Evolutionary conservation across 768 basidiomycete genomes (phyloP), one percentile per base, ranked within the genome.

Genomic region (Podaxis carcinomalis): DNA sequence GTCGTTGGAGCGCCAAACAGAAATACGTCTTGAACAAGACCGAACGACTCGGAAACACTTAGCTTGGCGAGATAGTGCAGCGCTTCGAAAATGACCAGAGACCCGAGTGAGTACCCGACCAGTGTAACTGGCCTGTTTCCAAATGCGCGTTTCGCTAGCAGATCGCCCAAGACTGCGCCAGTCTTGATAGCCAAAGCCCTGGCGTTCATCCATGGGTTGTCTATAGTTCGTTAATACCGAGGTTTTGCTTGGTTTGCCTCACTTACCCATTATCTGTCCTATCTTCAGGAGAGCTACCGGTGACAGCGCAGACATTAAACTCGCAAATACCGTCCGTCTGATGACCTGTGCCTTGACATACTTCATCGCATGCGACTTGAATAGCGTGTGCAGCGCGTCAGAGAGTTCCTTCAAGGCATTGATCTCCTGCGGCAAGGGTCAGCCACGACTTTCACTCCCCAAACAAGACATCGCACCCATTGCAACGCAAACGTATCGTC

Each of bases 181-280:
- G 83, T 75, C 66, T 84, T 84, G 57, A 75, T 63, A 1, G 82
- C 81, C 14, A 79, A 74, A n/a, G 81, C 77, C 62, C 74, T 77
- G 10, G 82, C 75, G 65, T 82, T 82, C 79, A 80, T 80, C 83
- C 83, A 85, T 1, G 83, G 83, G 67, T 85, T 85, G 69, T 85
- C 83, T 84, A 44, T 36, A 14, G 32, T 7, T 40, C 14, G 5
- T 51, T 49, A 19, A 32, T 57, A 4, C 35, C 19, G 16, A 6
- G 19, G 11, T 7, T 39, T n/a, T 36, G 2, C 3, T 42, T 23
- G 7, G 6, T 44, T 9, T 4, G 19, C 5, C 14, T 35, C 14
- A 68, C 75, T 51, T 65, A 80, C 84, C 83, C 49, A 85, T 80
- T 37, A 85, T 79, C 63, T 80, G 75, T 5, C 80, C 82, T 44